Evolutionary conservation across 257 asterid species (phyloP).

Genomic region (Lycium barbarum): DNA sequence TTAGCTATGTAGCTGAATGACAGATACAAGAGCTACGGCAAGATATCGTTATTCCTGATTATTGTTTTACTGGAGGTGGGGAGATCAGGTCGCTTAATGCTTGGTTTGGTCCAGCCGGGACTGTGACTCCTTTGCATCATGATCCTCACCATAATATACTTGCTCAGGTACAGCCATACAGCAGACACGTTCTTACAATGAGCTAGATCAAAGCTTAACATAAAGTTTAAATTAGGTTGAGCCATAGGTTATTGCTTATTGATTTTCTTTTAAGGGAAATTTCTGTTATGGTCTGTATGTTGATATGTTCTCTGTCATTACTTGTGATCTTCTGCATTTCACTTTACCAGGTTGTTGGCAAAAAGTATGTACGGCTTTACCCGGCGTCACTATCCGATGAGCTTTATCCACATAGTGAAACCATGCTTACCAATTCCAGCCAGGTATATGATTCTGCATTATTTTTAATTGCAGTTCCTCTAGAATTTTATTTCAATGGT

Average conservation of each 20-base stretch:
- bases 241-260: slow-evolving; percentile 11
- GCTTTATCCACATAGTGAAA: slow-evolving; percentile 65
- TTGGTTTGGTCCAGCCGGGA: slow-evolving; percentile 97
- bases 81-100: slow-evolving; percentile 91
- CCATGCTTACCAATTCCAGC: slow-evolving; percentile 93
- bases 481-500: slow-evolving; percentile 17
- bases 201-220: background rate
- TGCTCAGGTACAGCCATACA: slow-evolving; percentile 71
- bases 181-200: background rate
- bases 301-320: background rate
- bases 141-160: slow-evolving; percentile 98
- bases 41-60: slow-evolving; percentile 91
- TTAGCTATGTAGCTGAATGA: slow-evolving; percentile 34
- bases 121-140: slow-evolving; percentile 97
- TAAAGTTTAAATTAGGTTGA: background rate
- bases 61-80: slow-evolving; percentile 92
- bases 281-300: background rate
- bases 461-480: background rate
- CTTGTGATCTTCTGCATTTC: slow-evolving; percentile 11
- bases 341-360: slow-evolving; percentile 56
- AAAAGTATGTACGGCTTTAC: slow-evolving; percentile 63
- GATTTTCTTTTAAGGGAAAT: background rate
- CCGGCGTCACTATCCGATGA: slow-evolving; percentile 66
- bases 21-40: slow-evolving; percentile 88
- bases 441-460: slow-evolving; percentile 59